Percentiles rank a stretch among this genome's conserved stretches.
phyloP scores from a whole-genome alignment of 2,329 filamentous ascomycete genomes.

The Fusarium solani-melongenae region DNA sequence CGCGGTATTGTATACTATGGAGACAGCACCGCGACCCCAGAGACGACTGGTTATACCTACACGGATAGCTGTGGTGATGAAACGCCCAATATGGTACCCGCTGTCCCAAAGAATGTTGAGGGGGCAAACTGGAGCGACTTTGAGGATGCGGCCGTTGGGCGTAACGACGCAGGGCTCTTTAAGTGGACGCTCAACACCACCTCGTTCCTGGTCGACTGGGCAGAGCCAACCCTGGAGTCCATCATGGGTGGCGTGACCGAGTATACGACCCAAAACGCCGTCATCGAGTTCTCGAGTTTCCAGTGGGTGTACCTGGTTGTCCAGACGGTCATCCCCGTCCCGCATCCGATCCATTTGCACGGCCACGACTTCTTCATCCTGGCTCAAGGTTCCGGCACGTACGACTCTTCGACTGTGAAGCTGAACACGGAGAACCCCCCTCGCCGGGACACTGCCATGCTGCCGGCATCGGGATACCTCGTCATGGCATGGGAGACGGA shows the following conservation, averaged over 20 bases:
- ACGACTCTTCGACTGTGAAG: slow-evolving; percentile 12
- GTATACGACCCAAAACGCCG: neutral
- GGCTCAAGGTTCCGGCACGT: slow-evolving; percentile 27
- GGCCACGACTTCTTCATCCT: slow-evolving; percentile 42
- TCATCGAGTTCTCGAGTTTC: neutral
- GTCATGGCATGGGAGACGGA: slow-evolving; percentile 1
- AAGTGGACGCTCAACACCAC: neutral
- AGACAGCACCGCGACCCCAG: neutral
- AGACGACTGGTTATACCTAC: neutral
- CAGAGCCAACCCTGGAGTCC: neutral
- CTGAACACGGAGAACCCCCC: slow-evolving; percentile 18
- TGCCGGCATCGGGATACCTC: slow-evolving; percentile 12
- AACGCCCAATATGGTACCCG: neutral
- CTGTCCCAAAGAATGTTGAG: neutral
- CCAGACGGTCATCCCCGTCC: neutral
- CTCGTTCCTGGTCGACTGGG: neutral
- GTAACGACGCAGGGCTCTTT: neutral
- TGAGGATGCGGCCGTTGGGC: neutral
- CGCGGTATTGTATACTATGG: neutral
- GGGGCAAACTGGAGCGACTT: neutral
- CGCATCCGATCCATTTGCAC: slow-evolving; percentile 41
- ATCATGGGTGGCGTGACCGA: neutral
- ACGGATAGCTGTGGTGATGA: neutral
- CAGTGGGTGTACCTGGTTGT: neutral
- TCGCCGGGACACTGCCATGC: slow-evolving; percentile 6